A percentile compares a stretch with the other conserved stretches of the same genome.
phyloP scores from a whole-genome alignment of 2,329 filamentous ascomycete genomes.

The Colletotrichum agaves region DNA sequence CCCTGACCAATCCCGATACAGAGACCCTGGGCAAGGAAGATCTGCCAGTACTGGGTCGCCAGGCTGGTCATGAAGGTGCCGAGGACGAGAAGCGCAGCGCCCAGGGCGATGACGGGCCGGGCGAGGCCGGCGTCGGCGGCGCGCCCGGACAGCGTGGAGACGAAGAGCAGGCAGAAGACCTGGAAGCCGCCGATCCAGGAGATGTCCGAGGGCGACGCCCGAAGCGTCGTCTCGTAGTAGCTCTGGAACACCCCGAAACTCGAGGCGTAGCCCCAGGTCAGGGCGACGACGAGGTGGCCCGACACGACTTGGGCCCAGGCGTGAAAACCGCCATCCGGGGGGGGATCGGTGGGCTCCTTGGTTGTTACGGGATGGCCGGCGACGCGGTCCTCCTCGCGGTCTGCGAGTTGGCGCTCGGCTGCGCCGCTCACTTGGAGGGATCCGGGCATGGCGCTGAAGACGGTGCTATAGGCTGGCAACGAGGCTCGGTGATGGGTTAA shows the following conservation, averaged over 20 bases:
- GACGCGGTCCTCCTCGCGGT: too few species aligned
- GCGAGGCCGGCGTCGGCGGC: not conserved
- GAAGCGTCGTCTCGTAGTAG: constrained; percentile 52
- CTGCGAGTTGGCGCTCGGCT: too few species aligned
- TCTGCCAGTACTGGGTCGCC: constrained; percentile 57
- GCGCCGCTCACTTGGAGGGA: too few species aligned
- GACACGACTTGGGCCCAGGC: too few species aligned
- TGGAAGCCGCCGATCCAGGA: constrained; percentile 59
- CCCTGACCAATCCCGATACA: constrained; percentile 63
- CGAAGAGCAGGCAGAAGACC: constrained; percentile 49
- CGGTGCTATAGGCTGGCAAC: too few species aligned
- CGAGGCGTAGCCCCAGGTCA: too few species aligned
- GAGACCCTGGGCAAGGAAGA: constrained; percentile 60
- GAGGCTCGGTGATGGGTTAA: too few species aligned
- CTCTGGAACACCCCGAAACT: constrained; percentile 54
- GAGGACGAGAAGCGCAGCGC: constrained; percentile 40
- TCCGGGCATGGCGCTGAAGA: too few species aligned
- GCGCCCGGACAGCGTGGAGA: not conserved
- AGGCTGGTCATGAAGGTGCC: constrained; percentile 57
- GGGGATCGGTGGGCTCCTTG: too few species aligned
- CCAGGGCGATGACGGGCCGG: not conserved
- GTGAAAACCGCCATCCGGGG: too few species aligned
- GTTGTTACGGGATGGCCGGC: too few species aligned
- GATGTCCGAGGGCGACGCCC: constrained; percentile 49
- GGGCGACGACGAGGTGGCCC: too few species aligned